Conservation (phyloP, 345 rosid genomes). For the Corchorus olitorius region DNA sequence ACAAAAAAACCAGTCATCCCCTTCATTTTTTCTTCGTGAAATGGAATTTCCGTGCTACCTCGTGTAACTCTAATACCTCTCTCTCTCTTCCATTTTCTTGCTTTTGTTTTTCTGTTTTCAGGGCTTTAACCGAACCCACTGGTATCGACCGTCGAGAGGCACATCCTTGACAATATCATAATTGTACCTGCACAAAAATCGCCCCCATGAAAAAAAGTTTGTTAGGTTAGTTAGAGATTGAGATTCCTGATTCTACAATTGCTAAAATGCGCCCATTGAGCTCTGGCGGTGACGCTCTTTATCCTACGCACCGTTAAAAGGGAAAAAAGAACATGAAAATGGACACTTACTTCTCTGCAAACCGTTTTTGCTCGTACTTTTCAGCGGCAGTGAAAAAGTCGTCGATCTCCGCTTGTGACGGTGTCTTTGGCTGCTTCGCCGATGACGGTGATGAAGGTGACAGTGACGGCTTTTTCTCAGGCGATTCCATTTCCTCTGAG, state of each 20-base stretch:
- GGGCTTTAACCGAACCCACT: constrained; percentile 58
- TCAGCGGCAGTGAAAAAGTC: constrained; percentile 57
- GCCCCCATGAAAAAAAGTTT: background rate
- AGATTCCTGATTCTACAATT: background rate
- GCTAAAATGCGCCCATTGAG: constrained; percentile 29
- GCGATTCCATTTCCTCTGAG: constrained; percentile 32
- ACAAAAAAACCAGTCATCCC: constrained; percentile 15
- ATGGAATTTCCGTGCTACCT: constrained; percentile 21
- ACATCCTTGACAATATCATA: constrained; percentile 63
- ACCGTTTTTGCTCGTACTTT: constrained; percentile 48
- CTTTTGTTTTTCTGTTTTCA: background rate
- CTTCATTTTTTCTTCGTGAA: background rate
- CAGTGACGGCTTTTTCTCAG: background rate
- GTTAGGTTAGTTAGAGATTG: constrained; percentile 45
- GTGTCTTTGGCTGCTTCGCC: constrained; percentile 23
- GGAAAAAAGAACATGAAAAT: background rate
- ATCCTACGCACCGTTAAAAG: constrained; percentile 35
- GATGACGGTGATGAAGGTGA: background rate
- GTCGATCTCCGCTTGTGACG: constrained; percentile 50
- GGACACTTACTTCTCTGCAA: constrained; percentile 50
- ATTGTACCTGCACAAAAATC: constrained; percentile 65
- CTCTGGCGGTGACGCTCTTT: background rate
- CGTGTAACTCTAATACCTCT: constrained; percentile 18
- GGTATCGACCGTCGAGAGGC: constrained; percentile 72
- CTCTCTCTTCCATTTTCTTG: background rate